A percentile compares a stretch with the other conserved stretches of the same genome.
Conservation (phyloP, 345 rosid genomes). For the Excoecaria agallocha region DNA sequence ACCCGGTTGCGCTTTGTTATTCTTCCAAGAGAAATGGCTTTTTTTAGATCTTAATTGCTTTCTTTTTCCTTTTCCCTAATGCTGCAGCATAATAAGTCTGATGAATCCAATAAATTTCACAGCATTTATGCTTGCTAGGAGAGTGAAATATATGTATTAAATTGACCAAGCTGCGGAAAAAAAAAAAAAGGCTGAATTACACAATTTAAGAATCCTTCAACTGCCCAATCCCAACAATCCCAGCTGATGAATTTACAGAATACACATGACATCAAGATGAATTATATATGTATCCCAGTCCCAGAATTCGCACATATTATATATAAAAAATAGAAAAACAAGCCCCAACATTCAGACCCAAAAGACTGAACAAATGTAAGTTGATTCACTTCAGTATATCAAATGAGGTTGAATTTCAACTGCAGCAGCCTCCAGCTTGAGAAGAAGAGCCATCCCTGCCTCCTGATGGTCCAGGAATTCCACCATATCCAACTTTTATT, state of each 20-base stretch:
- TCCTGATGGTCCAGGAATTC: constrained; percentile 92
- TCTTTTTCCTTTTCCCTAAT: too few relatives aligned
- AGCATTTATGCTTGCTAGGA: too few relatives aligned
- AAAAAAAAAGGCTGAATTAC: background rate
- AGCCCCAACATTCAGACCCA: constrained; percentile 6
- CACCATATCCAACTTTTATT: constrained; percentile 95
- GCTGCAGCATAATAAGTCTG: too few relatives aligned
- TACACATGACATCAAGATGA: background rate
- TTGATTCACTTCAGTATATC: background rate
- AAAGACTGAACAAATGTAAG: background rate
- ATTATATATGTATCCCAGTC: constrained; percentile 7
- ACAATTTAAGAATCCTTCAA: background rate
- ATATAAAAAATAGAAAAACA: background rate
- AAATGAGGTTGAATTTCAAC: constrained; percentile 31
- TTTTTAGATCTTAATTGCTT: too few relatives aligned
- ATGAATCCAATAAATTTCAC: too few relatives aligned
- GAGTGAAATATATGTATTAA: background rate
- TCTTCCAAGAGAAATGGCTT: too few relatives aligned
- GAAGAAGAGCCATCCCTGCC: constrained; percentile 79
- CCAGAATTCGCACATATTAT: constrained; percentile 6
- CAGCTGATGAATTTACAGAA: constrained; percentile 21
- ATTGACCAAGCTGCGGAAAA: background rate
- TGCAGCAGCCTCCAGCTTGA: constrained; percentile 89
- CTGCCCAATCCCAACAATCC: too few relatives aligned
- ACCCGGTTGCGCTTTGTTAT: too few relatives aligned